Evolutionary conservation across 2,329 filamentous ascomycete species (phyloP).

Genomic region (Alternaria triticina): DNA sequence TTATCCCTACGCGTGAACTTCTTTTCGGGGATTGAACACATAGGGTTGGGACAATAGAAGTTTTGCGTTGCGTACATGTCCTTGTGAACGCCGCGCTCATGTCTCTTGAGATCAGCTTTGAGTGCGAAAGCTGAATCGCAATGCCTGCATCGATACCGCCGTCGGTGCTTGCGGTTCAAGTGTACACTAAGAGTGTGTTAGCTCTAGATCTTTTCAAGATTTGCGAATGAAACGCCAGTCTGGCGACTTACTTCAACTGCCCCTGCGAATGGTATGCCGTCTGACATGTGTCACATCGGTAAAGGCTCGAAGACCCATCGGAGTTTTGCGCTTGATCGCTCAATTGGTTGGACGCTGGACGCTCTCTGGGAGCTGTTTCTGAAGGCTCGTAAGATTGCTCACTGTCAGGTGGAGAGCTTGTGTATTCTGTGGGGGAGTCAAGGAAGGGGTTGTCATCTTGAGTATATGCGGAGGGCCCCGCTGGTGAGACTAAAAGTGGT

Average conservation of each 20-base stretch:
- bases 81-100: conserved; percentile 15
- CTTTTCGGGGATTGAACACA: conserved; percentile 13
- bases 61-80: conserved; percentile 1
- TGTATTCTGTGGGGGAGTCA: not conserved
- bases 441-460: not conserved
- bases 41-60: conserved; percentile 13
- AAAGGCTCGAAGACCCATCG: not conserved
- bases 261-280: conserved; percentile 5
- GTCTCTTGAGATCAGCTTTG: conserved; percentile 20
- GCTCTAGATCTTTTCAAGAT: not conserved
- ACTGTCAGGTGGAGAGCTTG: not conserved
- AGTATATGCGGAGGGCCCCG: not conserved
- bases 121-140: conserved; percentile 15
- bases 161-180: conserved; percentile 21
- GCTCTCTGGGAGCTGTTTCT: not conserved
- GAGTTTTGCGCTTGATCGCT: not conserved
- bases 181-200: conserved; percentile 10
- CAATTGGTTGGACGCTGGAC: not conserved
- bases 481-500: not conserved
- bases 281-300: not conserved
- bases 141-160: conserved; percentile 13
- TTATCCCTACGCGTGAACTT: conserved; percentile 17
- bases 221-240: not conserved
- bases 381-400: not conserved
- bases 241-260: conserved; percentile 14